Conservation (phyloP, 1,284 basidiomycete species). For the Cystobasidiaceae sp. region DNA sequence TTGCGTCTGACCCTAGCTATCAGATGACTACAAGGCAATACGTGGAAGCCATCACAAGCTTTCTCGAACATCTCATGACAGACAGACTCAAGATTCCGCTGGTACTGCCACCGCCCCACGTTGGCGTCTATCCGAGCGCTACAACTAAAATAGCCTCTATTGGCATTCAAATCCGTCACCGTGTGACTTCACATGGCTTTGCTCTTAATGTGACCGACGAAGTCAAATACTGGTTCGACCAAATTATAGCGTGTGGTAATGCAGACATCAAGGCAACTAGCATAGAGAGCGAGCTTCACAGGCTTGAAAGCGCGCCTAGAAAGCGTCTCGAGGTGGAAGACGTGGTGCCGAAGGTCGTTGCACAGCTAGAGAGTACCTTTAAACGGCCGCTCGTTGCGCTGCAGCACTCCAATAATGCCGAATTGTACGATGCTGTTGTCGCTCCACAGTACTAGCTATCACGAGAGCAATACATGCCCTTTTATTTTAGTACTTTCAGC, state of each 20-base stretch:
- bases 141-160: slow-evolving; percentile 83
- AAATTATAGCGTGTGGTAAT: slow-evolving; percentile 87
- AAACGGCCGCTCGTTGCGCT: slow-evolving; percentile 3
- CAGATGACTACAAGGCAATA: slow-evolving; percentile 52
- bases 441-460: not conserved
- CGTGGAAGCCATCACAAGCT: slow-evolving; percentile 50
- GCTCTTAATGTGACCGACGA: slow-evolving; percentile 82
- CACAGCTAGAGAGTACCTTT: slow-evolving; percentile 11
- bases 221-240: slow-evolving; percentile 75
- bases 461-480: slow-evolving; percentile 38
- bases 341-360: slow-evolving; percentile 12
- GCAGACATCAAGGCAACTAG: slow-evolving; percentile 69
- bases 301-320: slow-evolving; percentile 7
- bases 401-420: not conserved
- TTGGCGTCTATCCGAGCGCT: slow-evolving; percentile 66
- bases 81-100: slow-evolving; percentile 33
- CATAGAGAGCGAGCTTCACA: slow-evolving; percentile 39
- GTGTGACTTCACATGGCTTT: slow-evolving; percentile 92
- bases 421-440: not conserved
- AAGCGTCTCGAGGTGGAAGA: slow-evolving; percentile 7
- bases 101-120: slow-evolving; percentile 54
- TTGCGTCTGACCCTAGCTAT: not conserved
- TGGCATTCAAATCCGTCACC: slow-evolving; percentile 90
- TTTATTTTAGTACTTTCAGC: slow-evolving; percentile 47
- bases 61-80: slow-evolving; percentile 45